These are phyloP conservation scores for Clonostachys rhizophaga DNA, from an alignment of 2,329 filamentous ascomycete genomes.

Conservation along the genomic window DNA sequence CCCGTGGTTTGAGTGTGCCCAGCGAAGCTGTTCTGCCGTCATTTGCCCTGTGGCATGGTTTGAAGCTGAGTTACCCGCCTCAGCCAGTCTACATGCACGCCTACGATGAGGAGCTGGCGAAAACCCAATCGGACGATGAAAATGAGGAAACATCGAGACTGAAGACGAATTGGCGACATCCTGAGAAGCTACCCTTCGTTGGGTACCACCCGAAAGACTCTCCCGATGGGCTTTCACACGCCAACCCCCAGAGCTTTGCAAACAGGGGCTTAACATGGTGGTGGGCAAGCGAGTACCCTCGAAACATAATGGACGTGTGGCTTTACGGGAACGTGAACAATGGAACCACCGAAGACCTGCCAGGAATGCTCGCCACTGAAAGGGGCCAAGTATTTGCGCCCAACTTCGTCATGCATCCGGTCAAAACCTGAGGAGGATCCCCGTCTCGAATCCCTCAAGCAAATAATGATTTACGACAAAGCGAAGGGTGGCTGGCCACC, in stretches of 20 bases:
- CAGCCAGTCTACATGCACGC: constrained; percentile 22
- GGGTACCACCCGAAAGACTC: constrained; percentile 17
- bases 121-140: constrained; percentile 6
- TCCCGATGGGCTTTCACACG: constrained; percentile 14
- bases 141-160: constrained; percentile 3
- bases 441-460: no score
- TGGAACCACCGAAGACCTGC: constrained; percentile 8
- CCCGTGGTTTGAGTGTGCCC: constrained; percentile 18
- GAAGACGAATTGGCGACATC: constrained; percentile 1
- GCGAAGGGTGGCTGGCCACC: no score
- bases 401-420: constrained; percentile 28
- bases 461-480: no score
- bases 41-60: constrained; percentile 28
- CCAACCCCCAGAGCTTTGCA: constrained; percentile 11
- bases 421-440: constrained; percentile 12
- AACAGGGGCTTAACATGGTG: constrained; percentile 17
- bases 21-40: constrained; percentile 26
- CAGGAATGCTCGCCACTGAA: constrained; percentile 17
- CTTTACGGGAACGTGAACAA: constrained; percentile 9
- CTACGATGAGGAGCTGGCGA: constrained; percentile 8
- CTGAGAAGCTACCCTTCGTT: constrained; percentile 14
- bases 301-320: constrained; percentile 24
- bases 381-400: constrained; percentile 24
- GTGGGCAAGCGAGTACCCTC: constrained; percentile 25
- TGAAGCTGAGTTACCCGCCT: constrained; percentile 28